Conservation (phyloP, 2,329 filamentous ascomycete genomes). For the Neoarthrinium moseri region DNA sequence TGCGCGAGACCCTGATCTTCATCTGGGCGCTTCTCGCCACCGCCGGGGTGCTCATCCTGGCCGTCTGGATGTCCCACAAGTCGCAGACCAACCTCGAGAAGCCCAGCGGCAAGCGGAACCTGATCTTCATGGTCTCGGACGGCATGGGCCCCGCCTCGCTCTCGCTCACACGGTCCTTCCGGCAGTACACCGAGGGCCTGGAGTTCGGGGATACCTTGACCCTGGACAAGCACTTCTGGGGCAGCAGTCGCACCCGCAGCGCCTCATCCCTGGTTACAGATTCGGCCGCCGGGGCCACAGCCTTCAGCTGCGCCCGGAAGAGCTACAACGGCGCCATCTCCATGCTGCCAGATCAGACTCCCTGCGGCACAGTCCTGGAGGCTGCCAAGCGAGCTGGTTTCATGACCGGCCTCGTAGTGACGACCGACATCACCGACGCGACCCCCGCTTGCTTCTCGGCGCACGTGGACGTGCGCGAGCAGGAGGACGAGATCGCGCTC, state of each 20-base stretch:
- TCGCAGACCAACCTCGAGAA: slow-evolving; percentile 41
- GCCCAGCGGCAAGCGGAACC: slow-evolving; percentile 74
- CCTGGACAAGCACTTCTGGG: slow-evolving; percentile 87
- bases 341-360: slow-evolving; percentile 77
- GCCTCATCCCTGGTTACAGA: slow-evolving; percentile 87
- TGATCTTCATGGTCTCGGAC: slow-evolving; percentile 99
- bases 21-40: slow-evolving; percentile 82
- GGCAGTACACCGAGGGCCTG: slow-evolving; percentile 74
- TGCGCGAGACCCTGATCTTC: slow-evolving; percentile 74
- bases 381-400: slow-evolving; percentile 91
- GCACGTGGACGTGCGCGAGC: slow-evolving; percentile 75
- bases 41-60: slow-evolving; percentile 73
- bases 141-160: slow-evolving; percentile 96
- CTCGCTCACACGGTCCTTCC: slow-evolving; percentile 80
- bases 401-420: slow-evolving; percentile 90
- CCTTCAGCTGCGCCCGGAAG: slow-evolving; percentile 89
- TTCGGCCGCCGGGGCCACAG: slow-evolving; percentile 94
- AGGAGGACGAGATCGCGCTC: slow-evolving; percentile 88
- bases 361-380: slow-evolving; percentile 90
- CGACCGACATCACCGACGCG: slow-evolving; percentile 91
- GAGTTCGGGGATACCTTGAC: slow-evolving; percentile 72
- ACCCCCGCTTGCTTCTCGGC: slow-evolving; percentile 94
- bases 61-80: slow-evolving; percentile 74
- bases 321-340: slow-evolving; percentile 97
- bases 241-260: slow-evolving; percentile 83